phyloP scores from a whole-genome alignment of 1,139 yeast species.

The Saccharomycopsis hybrid region DNA sequence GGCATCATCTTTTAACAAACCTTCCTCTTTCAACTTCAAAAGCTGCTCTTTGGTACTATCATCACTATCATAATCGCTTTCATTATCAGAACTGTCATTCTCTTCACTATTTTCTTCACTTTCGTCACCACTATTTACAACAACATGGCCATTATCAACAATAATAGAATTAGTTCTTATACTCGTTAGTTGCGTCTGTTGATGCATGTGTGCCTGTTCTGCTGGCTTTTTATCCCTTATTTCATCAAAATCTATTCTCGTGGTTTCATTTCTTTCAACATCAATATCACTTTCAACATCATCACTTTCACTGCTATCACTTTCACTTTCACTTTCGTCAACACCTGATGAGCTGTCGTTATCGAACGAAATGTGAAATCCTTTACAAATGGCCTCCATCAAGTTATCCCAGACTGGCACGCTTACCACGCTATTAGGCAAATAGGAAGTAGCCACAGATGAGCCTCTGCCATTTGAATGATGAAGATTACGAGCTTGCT shows the following conservation, averaged over 20 bases:
- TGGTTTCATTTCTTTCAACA: not conserved
- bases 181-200: too few relatives aligned
- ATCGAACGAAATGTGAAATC: slow-evolving; percentile 18
- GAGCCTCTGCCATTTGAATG: not conserved
- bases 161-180: too few relatives aligned
- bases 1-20: slow-evolving; percentile 13
- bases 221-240: slow-evolving; percentile 2
- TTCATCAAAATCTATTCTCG: slow-evolving; percentile 9
- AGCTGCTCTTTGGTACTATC: slow-evolving; percentile 20
- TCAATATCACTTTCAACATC: slow-evolving; percentile 7
- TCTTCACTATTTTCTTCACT: slow-evolving; percentile 12
- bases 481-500: not conserved
- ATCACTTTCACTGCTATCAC: not conserved
- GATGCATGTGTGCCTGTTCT: not conserved
- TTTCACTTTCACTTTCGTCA: slow-evolving; percentile 7
- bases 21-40: slow-evolving; percentile 14
- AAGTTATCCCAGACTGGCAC: slow-evolving; percentile 22
- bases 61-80: slow-evolving; percentile 19
- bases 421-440: slow-evolving; percentile 11
- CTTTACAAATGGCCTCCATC: slow-evolving; percentile 20
- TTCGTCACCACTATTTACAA: too few relatives aligned
- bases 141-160: too few relatives aligned
- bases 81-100: not conserved
- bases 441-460: slow-evolving; percentile 1
- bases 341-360: slow-evolving; percentile 10